These are phyloP conservation scores for Eucalyptus grandis DNA, from an alignment of 345 rosid genomes.

Conservation along the genomic window DNA sequence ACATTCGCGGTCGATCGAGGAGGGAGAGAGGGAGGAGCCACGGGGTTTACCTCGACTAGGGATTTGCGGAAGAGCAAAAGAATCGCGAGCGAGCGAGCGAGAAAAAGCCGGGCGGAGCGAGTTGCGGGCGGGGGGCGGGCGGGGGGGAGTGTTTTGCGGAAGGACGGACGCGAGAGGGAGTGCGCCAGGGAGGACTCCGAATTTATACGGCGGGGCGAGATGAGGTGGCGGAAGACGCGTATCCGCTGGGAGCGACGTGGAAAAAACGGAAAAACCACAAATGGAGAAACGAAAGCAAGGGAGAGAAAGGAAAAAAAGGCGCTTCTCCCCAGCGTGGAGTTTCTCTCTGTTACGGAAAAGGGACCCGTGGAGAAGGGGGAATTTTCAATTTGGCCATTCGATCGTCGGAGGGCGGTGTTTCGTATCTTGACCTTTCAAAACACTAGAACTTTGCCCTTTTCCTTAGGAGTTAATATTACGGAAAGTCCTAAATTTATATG, in stretches of 20 bases:
- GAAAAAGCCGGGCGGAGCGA: not conserved
- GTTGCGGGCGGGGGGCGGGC: not conserved
- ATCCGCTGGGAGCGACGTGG: not conserved
- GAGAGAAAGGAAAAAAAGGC: not conserved
- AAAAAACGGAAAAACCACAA: not conserved
- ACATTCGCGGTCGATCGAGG: not conserved
- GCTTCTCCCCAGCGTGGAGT: not conserved
- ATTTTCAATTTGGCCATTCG: not conserved
- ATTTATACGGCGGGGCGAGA: not conserved
- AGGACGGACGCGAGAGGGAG: not conserved
- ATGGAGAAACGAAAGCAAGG: not conserved
- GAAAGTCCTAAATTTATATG: rapidly evolving
- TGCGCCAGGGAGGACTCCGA: not conserved
- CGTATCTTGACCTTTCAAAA: not conserved
- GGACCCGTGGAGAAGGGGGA: not conserved
- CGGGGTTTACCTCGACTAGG: not conserved
- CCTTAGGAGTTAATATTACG: rapidly evolving
- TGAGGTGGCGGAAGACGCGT: not conserved
- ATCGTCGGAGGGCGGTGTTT: not conserved
- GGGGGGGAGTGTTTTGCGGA: not conserved
- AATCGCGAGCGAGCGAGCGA: not conserved
- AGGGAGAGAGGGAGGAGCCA: not conserved
- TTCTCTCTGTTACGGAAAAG: not conserved
- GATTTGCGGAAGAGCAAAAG: not conserved
- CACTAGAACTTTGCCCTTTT: not conserved